Conservation (phyloP, 441 rosid genomes). For the Corymbia calophylla region DNA sequence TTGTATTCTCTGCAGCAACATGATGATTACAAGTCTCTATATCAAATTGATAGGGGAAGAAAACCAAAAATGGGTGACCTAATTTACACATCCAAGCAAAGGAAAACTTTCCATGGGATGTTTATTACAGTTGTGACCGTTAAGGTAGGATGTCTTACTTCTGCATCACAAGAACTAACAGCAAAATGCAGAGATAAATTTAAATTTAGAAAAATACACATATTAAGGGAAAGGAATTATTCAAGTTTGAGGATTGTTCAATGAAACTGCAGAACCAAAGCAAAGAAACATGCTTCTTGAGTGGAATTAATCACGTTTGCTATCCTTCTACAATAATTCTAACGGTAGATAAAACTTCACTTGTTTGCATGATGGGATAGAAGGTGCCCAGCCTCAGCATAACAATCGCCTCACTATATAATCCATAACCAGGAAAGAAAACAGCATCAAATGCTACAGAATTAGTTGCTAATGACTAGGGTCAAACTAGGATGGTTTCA, state of each 20-base stretch:
- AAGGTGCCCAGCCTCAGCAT: neutral
- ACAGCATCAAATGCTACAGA: neutral
- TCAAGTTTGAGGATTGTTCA: neutral
- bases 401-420: neutral
- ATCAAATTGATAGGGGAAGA: neutral
- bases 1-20: conserved; percentile 67
- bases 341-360: neutral
- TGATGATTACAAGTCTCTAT: neutral
- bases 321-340: neutral
- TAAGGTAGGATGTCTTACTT: neutral
- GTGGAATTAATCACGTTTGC: neutral
- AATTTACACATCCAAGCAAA: neutral
- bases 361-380: neutral
- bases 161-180: neutral
- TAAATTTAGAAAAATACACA: neutral
- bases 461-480: neutral
- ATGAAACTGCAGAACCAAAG: neutral
- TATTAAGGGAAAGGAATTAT: neutral
- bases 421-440: neutral
- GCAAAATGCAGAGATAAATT: neutral
- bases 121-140: neutral
- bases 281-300: neutral
- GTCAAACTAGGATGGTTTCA: neutral
- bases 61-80: neutral
- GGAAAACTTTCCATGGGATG: neutral